Evolutionary conservation across 768 basidiomycete genomes (phyloP), one percentile per base, ranked within the genome.

Genomic region (Aureoboletus auriporus): DNA sequence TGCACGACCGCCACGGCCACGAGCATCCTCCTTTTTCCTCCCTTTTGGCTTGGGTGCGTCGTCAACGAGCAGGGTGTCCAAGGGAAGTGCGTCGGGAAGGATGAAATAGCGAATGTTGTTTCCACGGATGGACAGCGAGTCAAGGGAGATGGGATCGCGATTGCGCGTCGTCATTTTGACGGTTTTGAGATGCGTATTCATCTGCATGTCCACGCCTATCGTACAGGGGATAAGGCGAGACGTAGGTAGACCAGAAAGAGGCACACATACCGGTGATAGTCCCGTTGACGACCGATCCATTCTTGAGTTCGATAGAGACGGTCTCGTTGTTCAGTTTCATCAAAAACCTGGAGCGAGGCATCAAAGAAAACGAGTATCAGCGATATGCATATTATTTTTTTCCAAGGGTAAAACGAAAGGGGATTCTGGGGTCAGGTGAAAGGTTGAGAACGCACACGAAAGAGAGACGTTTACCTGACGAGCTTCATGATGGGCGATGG

Each of bases 241-340:
- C 12, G 28, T 41, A 37, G 0, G 2, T 5, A 20, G 5, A 23
- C 41, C 13, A 28, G 31, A 7, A 7, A 39, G 20, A 2, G 20
- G 20, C 41, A 12, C 23, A 67, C 83, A 54, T 52, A 94, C 95
- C 94, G 13, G 93, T 96, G 69, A 98, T 96, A 20, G 95, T 99
- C 10, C 95, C 95, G 62, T 95, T 89, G 13, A 99, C 86, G 44
- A 93, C 73, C 0, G 92, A 91, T 27, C 96, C 96, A 61, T 99
- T 97, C 73, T 99, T 99, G 58, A 99, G 79, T 75, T 99, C 94
- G 68, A 98, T 82, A 54, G 94, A 92, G 59, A 97, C 93, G 54
- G 95, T 94, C 78, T 99, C 95, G 68, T 97, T 97, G 79, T 96
- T 95, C 74, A 99, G 73, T 79, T 98, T 99, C 95, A 98, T 99